Evolutionary conservation across 495 filamentous ascomycete genomes (phyloP), one percentile per base, ranked within the genome.

Genomic region (Aspergillus coremiiformis): DNA sequence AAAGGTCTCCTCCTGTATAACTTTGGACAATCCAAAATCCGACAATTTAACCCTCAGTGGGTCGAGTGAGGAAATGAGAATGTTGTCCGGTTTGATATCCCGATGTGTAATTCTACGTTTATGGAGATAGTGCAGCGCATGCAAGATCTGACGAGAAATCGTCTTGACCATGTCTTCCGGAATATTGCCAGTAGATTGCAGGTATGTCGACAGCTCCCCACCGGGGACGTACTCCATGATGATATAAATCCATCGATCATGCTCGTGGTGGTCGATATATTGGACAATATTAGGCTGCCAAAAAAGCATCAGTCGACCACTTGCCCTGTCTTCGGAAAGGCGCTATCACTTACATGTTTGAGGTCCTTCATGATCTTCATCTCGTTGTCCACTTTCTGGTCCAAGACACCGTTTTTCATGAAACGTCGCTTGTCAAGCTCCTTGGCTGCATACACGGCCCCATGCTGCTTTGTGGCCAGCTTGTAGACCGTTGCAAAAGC

Each of bases 61-160:
- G 14, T 86, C 76, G 1, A 79, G 59, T 1, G 79, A 84, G 7
- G 78, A 70, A 54, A 97, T 85, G 22, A 98, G 73, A 52, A 98
- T 96, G 61, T 98, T 98, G 69, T 97, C 94, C 0, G 93, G 93
- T 65, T 98, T 98, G 60, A 98, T 88, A 67, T 98, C 93, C 4
- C 93, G 86, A 70, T 98, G 93, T 0, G 92, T 96, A 57, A 98
- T 96, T 44, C 82, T 85, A 57, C 82, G 84, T 29, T 77, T 68
- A 60, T 98, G 93, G 10, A 97, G 74, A 64, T 98, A 95, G n/a
- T 80, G 81, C 12, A 98, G 72, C 7, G 90, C 91, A 45, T 82
- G 76, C 9, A 96, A 66, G 15, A 97, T 75, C 64, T 98, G 93
- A 2, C 70, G 69, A 5, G 89, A 78, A 58, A 96, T 87, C 4